Base-by-base conservation (phyloP, 306 rosid species). In the Cucumis melo region DNA sequence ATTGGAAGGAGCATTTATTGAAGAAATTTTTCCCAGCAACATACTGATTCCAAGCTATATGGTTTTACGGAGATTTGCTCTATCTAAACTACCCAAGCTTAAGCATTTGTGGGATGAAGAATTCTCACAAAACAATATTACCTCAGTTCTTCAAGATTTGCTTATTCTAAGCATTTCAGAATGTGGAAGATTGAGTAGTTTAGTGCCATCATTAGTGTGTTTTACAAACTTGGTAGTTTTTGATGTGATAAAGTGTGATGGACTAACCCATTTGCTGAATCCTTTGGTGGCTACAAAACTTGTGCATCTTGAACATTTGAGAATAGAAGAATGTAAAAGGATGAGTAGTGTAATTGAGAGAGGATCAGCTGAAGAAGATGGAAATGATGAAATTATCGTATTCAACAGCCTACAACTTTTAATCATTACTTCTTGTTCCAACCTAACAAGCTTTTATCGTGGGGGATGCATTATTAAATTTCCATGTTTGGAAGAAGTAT, bases 121-220 rank as follows among this genome's bases (percentile, higher is more conserved):
- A 39, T 9, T 8, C 51, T 67, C 74, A 27, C 36, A 27, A 2
- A 32, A 32, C 5, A 20, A 34, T 5, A 39, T 3, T 17, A 3
- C 0, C 1, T 11, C 53, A 67, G 0, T 4, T 5, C n/a, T 67
- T 2, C 19, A 1, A 21, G 0, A 41, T 9, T 20, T 67, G 54
- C 0, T 0, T 0, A 0, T 0, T 10, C 16, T 67, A 39, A 0
- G 0, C 7, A 38, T 67, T 39, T 14, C n/a, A 17, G 0, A 10
- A 39, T 67, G 74, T 39, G 29, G 74, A 0, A 0, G 0, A 41
- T 38, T 42, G 44, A 41, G 21, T 9, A 67, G 5, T n/a, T n/a
- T 42, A 42, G 9, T 42, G 21, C 16, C 74, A 4, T 9, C 19
- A 7, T 20, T n/a, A 1, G 12, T n/a, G 74, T 44, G 38, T 20